These are phyloP conservation scores for Acanthochlamys bracteata DNA, from an alignment of 106 monocot genomes.

Conservation along the genomic window DNA sequence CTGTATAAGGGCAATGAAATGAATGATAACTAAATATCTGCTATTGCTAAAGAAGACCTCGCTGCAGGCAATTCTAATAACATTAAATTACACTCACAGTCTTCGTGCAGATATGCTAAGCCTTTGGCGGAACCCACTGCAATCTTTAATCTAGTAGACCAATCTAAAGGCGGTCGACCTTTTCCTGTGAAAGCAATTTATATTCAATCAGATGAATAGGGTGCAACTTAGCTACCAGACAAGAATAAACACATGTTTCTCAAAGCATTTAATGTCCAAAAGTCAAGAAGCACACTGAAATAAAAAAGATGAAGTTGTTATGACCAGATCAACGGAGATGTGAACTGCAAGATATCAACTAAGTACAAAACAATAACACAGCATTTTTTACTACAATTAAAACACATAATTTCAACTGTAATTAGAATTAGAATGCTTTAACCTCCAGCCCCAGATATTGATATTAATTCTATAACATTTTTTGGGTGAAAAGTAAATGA, in stretches of 20 bases:
- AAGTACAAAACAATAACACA: neutral
- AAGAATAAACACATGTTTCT: neutral
- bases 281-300: neutral
- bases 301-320: neutral
- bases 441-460: too few species aligned
- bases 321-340: neutral
- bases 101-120: constrained; percentile 71
- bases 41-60: too few species aligned
- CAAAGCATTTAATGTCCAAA: neutral
- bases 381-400: neutral
- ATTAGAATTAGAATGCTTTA: too few species aligned
- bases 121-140: constrained; percentile 66
- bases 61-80: too few species aligned
- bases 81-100: constrained; percentile 31
- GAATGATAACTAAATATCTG: neutral
- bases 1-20: constrained; percentile 25
- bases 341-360: neutral
- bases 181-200: constrained; percentile 23
- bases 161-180: constrained; percentile 49
- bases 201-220: neutral
- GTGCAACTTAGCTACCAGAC: neutral
- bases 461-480: too few species aligned
- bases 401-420: too few species aligned
- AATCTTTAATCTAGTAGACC: constrained; percentile 48
- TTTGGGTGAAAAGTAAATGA: too few species aligned